Evolutionary conservation across 2,329 filamentous ascomycete genomes (phyloP), one percentile per base, ranked within the genome.

Genomic region (Fusarium avenaceum): DNA sequence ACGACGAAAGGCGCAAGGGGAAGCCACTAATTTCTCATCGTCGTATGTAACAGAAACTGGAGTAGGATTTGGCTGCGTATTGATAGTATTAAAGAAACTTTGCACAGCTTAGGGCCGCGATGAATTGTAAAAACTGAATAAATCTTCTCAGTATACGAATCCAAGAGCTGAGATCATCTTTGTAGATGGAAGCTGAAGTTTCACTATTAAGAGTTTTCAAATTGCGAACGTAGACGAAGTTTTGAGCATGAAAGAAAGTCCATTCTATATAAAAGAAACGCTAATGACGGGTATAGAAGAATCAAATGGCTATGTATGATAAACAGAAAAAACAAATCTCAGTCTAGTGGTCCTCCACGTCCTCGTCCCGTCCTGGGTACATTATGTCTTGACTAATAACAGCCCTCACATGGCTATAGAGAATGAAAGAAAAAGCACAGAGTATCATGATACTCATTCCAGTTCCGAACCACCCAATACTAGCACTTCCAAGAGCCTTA

Each of bases 351-450:
- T 85, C 83, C 32, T 84, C 77, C 22, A 85, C 80, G 60, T 86
- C 84, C 72, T 86, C 84, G 62, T 86, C 62, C 83, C 44, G 75
- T 22, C 83, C 84, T 1, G 84, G 84, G 50, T 85, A 86, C 81
- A 86, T 84, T 63, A 86, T 86, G 50, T 86, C 84, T 70, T 85
- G 83, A 14, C 76, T 69, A 8, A 84, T 63, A 30, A 86, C 79
- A 7, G 85, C 85, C 28, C 80, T 76, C 15, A 85, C 66, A 38
- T 76, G 60, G 38, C 81, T 78, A 63, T 77, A 75, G 51, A 77
- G 78, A 26, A 85, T 68, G n/a, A 86, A 83, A 61, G 82, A 80
- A 43, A 75, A 70, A 63, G 82, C 84, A 6, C 78, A 76, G n/a
- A 75, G 30, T 47, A 80, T 30, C 14, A 87, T 54, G n/a, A 85